phyloP scores from a whole-genome alignment of 73 alveolate genomes.

The Breviolum minutum region DNA sequence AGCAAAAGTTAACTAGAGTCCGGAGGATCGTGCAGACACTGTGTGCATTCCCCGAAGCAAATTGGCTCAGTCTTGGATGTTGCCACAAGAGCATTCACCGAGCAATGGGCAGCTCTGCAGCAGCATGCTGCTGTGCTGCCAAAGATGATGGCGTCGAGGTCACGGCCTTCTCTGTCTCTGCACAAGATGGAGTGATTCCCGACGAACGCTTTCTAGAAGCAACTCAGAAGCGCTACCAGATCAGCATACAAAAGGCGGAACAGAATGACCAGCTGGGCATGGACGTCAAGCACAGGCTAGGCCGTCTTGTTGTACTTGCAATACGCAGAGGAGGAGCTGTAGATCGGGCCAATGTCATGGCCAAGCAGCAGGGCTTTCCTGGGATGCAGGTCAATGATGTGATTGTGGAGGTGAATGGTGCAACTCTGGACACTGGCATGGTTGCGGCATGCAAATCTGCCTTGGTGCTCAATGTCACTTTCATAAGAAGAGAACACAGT shows the following conservation, averaged over 20 bases:
- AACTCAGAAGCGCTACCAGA: conserved; percentile 58
- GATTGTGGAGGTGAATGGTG: conserved; percentile 79
- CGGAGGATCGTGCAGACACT: too few species aligned
- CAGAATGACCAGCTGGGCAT: conserved; percentile 75
- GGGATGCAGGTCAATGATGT: conserved; percentile 72
- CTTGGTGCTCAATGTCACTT: conserved; percentile 61
- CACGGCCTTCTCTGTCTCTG: conserved; percentile 56
- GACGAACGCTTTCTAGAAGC: conserved; percentile 77
- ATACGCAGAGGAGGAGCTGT: conserved; percentile 82
- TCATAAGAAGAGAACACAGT: conserved; percentile 65
- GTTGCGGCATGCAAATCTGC: conserved; percentile 70
- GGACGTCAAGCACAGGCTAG: conserved; percentile 81
- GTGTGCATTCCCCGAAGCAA: too few species aligned
- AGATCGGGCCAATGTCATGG: conserved; percentile 77
- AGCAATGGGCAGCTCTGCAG: conserved; percentile 51
- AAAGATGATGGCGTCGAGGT: conserved; percentile 84
- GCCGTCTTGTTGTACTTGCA: conserved; percentile 76
- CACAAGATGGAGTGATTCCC: not conserved
- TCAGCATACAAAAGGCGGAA: conserved; percentile 49
- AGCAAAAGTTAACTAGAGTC: too few species aligned
- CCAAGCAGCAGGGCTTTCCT: conserved; percentile 40
- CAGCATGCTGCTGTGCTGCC: conserved; percentile 88
- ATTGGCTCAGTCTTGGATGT: conserved; percentile 27
- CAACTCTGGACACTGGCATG: conserved; percentile 89
- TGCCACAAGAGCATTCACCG: conserved; percentile 9